Evolutionary conservation across 768 basidiomycete genomes (phyloP).

Genomic region (Tulasnella sp.): DNA sequence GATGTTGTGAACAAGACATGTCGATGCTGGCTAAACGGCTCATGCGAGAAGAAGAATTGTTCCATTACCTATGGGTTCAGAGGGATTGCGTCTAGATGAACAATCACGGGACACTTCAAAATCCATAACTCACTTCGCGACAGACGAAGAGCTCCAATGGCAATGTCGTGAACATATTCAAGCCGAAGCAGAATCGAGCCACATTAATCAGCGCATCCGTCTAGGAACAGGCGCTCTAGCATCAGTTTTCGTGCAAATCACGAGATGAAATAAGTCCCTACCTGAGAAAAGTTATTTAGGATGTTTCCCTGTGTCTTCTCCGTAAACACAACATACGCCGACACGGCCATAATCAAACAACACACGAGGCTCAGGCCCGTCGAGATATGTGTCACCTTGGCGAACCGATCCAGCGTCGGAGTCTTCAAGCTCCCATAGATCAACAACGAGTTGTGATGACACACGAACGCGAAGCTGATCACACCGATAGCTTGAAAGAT

Average conservation of each 20-base stretch:
- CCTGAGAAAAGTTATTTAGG: constrained; percentile 83
- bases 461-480: constrained; percentile 90
- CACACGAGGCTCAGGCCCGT: constrained; percentile 73
- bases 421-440: constrained; percentile 91
- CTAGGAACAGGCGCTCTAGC: constrained; percentile 28
- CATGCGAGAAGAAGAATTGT: constrained; percentile 89
- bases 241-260: background rate
- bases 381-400: constrained; percentile 85
- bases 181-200: constrained; percentile 85
- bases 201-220: constrained; percentile 86
- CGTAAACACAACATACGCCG: constrained; percentile 82
- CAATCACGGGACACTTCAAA: background rate
- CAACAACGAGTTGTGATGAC: constrained; percentile 94
- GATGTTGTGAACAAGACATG: constrained; percentile 86
- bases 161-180: constrained; percentile 97
- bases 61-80: constrained; percentile 62
- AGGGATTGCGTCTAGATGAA: background rate
- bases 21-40: constrained; percentile 67
- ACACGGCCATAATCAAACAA: constrained; percentile 75
- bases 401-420: constrained; percentile 90
- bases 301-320: constrained; percentile 92
- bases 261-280: constrained; percentile 29
- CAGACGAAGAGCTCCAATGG: constrained; percentile 96
- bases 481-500: constrained; percentile 95
- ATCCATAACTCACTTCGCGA: constrained; percentile 56